phyloP scores from a whole-genome alignment of 192 early-diverging fungal genomes.

The Backusella psychrophila region DNA sequence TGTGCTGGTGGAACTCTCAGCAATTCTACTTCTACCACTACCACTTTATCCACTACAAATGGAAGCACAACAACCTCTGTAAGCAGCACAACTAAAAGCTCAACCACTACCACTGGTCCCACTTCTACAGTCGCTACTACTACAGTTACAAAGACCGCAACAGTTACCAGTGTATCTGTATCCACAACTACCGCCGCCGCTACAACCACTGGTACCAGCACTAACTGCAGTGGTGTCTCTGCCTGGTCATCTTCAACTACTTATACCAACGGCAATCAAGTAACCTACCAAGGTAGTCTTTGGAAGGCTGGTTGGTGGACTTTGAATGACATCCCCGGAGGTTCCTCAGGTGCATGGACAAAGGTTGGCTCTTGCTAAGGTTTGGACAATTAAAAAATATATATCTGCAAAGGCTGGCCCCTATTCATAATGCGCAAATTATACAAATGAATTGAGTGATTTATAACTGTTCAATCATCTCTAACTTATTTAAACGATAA shows the following conservation, averaged over 20 bases:
- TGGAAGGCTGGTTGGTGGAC: constrained; percentile 49
- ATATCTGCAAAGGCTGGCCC: background rate
- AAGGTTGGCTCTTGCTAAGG: constrained; percentile 22
- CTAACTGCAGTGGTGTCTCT: background rate
- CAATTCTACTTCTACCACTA: constrained; percentile 4
- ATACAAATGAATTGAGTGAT: background rate
- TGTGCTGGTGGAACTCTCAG: constrained; percentile 28
- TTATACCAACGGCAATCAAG: constrained; percentile 34
- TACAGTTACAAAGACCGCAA: background rate
- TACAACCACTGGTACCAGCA: background rate
- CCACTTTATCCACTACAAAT: background rate
- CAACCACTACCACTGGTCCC: constrained; percentile 4
- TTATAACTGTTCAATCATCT: background rate
- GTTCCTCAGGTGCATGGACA: constrained; percentile 34
- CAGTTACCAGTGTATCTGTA: background rate
- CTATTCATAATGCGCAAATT: background rate
- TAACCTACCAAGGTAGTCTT: constrained; percentile 31
- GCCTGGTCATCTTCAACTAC: constrained; percentile 28
- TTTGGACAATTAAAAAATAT: background rate
- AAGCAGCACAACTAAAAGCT: constrained; percentile 2
- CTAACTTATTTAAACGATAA: constrained; percentile 2
- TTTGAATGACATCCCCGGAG: constrained; percentile 37
- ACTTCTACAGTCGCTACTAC: background rate
- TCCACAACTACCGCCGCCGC: background rate
- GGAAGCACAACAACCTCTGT: constrained; percentile 8